These are phyloP conservation scores for Spathaspora girioi DNA, from an alignment of 805 yeast species.

Conservation along the genomic window DNA sequence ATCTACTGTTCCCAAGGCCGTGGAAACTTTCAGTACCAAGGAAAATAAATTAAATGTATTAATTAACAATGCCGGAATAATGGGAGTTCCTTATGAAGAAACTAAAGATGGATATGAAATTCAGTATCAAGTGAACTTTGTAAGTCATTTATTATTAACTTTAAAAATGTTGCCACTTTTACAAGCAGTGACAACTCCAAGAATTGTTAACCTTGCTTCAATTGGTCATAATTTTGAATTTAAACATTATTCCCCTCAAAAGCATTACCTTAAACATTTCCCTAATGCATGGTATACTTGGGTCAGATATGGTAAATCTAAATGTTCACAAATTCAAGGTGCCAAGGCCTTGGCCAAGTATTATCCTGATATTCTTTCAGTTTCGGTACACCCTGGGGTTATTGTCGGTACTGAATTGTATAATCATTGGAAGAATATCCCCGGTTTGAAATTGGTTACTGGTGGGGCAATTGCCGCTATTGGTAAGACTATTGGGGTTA, in stretches of 20 bases:
- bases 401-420: slow-evolving; percentile 31
- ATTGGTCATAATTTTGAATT: slow-evolving; percentile 26
- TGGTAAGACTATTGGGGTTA: slow-evolving; percentile 21
- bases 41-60: slow-evolving; percentile 30
- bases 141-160: slow-evolving; percentile 33
- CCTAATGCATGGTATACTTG: slow-evolving; percentile 26
- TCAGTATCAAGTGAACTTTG: slow-evolving; percentile 39
- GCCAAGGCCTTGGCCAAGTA: slow-evolving; percentile 22
- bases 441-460: slow-evolving; percentile 19
- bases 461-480: slow-evolving; percentile 12
- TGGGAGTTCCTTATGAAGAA: slow-evolving; percentile 34
- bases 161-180: slow-evolving; percentile 24
- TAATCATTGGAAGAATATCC: slow-evolving; percentile 23
- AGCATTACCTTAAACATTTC: slow-evolving; percentile 15
- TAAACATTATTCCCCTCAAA: slow-evolving; percentile 21
- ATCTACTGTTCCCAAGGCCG: slow-evolving; percentile 23
- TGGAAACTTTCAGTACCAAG: slow-evolving; percentile 15
- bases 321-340: slow-evolving; percentile 29
- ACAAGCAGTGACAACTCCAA: slow-evolving; percentile 19
- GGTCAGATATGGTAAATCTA: slow-evolving; percentile 35
- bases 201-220: slow-evolving; percentile 30
- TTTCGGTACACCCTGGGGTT: slow-evolving; percentile 40
- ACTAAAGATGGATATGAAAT: slow-evolving; percentile 37
- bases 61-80: slow-evolving; percentile 39
- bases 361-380: slow-evolving; percentile 27